Evolutionary conservation across 495 filamentous ascomycete species (phyloP).

Genomic region (Podospora fimiseda): DNA sequence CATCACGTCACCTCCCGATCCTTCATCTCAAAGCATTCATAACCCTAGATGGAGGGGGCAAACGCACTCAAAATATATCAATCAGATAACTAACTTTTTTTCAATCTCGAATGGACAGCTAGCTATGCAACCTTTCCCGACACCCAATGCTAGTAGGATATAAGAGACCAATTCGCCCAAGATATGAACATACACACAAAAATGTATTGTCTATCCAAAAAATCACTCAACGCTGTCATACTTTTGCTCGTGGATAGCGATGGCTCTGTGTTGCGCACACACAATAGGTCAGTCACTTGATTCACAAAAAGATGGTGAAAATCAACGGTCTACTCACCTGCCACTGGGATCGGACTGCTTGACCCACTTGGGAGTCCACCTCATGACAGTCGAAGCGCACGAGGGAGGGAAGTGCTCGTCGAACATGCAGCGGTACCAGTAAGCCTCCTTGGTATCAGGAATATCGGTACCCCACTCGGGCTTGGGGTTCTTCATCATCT

Average conservation of each 20-base stretch:
- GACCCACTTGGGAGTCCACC: slow-evolving; percentile 97
- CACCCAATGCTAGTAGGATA: not conserved
- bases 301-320: not conserved
- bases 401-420: slow-evolving; percentile 94
- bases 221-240: slow-evolving; percentile 41
- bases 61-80: not conserved
- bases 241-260: slow-evolving; percentile 62
- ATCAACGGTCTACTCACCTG: slow-evolving; percentile 50
- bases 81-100: not conserved
- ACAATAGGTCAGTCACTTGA: slow-evolving; percentile 6
- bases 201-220: no score
- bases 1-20: no score
- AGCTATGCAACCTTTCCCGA: not conserved
- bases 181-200: slow-evolving; percentile 6
- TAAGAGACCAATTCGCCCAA: slow-evolving; percentile 1
- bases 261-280: slow-evolving; percentile 57
- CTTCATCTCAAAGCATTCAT: no score
- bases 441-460: slow-evolving; percentile 95
- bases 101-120: not conserved
- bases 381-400: slow-evolving; percentile 87
- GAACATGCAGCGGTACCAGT: slow-evolving; percentile 98
- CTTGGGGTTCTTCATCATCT: slow-evolving; percentile 96
- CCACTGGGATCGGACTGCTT: slow-evolving; percentile 93
- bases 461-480: slow-evolving; percentile 86
- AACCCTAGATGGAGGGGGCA: no score